Conservation (phyloP, 371 early-diverging fungal species). For the Actinomortierella wolfii region DNA sequence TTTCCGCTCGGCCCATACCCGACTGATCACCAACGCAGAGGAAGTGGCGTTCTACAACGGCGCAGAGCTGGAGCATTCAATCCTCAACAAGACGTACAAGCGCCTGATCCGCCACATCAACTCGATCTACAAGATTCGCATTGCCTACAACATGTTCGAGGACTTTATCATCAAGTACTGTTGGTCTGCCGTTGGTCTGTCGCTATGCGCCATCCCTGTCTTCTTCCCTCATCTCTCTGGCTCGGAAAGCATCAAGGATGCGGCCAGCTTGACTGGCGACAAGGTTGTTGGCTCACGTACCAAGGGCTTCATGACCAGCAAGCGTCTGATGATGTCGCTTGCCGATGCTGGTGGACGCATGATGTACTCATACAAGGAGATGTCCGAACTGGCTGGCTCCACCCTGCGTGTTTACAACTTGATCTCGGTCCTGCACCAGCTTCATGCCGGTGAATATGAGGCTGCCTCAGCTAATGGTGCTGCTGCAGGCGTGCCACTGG, state of each 20-base stretch:
- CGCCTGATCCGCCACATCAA: conserved; percentile 82
- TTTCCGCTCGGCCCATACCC: conserved; percentile 83
- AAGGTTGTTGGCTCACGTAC: conserved; percentile 70
- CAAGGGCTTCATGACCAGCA: conserved; percentile 89
- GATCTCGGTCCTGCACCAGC: conserved; percentile 67
- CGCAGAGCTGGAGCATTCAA: conserved; percentile 72
- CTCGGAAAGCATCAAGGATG: conserved; percentile 32
- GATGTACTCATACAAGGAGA: conserved; percentile 89
- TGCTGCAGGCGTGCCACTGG: not conserved
- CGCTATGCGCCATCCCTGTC: conserved; percentile 82
- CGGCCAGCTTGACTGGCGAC: conserved; percentile 28
- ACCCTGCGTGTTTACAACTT: conserved; percentile 84
- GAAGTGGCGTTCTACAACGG: conserved; percentile 89
- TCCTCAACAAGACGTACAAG: conserved; percentile 71
- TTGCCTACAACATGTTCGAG: conserved; percentile 90
- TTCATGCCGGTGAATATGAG: conserved; percentile 56
- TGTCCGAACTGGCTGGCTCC: conserved; percentile 86
- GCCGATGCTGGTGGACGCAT: conserved; percentile 93
- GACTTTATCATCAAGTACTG: conserved; percentile 88
- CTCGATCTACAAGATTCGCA: conserved; percentile 74
- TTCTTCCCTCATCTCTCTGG: conserved; percentile 70
- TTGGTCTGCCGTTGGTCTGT: conserved; percentile 73
- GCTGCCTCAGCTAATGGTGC: conserved; percentile 13
- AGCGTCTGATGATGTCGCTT: conserved; percentile 77
- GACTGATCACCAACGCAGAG: conserved; percentile 89